Evolutionary conservation across 345 rosid species (phyloP).

Genomic region (Ceriops decandra): DNA sequence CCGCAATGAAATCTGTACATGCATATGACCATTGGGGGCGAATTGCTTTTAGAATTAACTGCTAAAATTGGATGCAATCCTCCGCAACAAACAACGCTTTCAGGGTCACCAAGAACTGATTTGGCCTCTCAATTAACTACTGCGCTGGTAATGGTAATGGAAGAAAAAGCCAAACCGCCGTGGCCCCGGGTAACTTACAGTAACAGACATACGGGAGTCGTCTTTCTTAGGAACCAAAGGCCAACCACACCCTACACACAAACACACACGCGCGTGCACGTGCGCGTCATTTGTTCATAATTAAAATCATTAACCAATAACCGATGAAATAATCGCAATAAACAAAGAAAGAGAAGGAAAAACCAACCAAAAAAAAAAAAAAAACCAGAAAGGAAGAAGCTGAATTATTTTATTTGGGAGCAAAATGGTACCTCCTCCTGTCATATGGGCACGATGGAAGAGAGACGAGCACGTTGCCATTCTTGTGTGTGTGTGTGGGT

Average conservation of each 20-base stretch:
- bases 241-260: neutral
- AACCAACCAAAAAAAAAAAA: neutral
- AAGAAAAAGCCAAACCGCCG: neutral
- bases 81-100: too few species aligned
- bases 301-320: neutral
- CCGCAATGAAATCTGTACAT: too few species aligned
- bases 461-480: conserved; percentile 6
- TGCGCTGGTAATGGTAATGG: too few species aligned
- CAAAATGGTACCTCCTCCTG: neutral
- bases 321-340: neutral
- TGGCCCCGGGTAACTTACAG: neutral
- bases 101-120: too few species aligned
- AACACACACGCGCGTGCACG: neutral
- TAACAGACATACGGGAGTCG: neutral
- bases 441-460: neutral
- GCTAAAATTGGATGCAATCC: too few species aligned
- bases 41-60: too few species aligned
- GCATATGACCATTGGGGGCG: too few species aligned
- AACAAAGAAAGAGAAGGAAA: neutral
- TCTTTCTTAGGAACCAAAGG: conserved; percentile 3
- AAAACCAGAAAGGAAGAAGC: too few species aligned
- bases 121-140: too few species aligned
- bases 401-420: too few species aligned
- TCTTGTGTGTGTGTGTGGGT: neutral
- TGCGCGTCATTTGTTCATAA: too few species aligned